phyloP scores from a whole-genome alignment of 345 rosid genomes.

The Eucalyptus tenuipes region DNA sequence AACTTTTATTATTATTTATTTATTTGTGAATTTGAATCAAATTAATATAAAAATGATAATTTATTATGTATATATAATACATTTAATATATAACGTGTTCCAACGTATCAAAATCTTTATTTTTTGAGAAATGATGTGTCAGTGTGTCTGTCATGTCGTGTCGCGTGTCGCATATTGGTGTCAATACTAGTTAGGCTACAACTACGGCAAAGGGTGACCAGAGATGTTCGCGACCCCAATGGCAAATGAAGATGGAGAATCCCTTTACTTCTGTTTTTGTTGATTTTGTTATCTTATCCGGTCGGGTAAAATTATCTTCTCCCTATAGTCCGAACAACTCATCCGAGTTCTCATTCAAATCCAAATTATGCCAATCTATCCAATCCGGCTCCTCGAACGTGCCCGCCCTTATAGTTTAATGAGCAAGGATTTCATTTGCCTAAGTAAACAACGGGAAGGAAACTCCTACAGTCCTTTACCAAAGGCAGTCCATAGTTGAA shows the following conservation, averaged over 20 bases:
- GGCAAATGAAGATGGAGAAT: not conserved
- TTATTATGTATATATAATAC: too few relatives aligned
- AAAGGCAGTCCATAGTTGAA: not conserved
- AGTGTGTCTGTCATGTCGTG: accelerated
- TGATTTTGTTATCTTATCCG: not conserved
- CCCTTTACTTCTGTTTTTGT: not conserved
- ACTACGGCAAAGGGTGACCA: not conserved
- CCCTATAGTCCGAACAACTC: not conserved
- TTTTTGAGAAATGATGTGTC: too few relatives aligned
- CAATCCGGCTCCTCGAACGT: not conserved
- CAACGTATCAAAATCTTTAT: accelerated
- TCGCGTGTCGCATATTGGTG: accelerated
- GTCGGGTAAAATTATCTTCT: not conserved
- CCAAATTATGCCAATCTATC: not conserved
- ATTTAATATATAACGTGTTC: too few relatives aligned
- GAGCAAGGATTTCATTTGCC: not conserved
- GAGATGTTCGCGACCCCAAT: not conserved
- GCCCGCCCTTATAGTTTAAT: not conserved
- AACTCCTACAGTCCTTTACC: not conserved
- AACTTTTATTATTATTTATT: too few relatives aligned
- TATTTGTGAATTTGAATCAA: too few relatives aligned
- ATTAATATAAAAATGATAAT: too few relatives aligned
- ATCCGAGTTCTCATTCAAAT: not conserved
- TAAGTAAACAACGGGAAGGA: not conserved
- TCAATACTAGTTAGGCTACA: not conserved